Evolutionary conservation across 805 yeast genomes (phyloP).

Genomic region (Hyphopichia homilentoma): DNA sequence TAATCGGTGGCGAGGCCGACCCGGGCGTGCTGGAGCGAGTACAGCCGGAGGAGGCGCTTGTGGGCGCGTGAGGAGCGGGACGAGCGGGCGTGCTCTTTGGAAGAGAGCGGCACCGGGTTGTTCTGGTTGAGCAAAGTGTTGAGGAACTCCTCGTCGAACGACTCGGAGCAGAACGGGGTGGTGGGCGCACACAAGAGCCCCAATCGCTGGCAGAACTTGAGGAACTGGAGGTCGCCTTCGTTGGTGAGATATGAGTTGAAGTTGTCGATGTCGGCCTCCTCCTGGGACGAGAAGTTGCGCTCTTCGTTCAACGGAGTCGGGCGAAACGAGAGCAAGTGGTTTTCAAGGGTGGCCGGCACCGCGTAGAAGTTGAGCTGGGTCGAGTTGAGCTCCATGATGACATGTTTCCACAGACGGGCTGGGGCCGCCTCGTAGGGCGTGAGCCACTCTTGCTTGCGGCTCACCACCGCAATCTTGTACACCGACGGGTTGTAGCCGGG

Average conservation of each 20-base stretch:
- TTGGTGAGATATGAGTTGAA: conserved; percentile 19
- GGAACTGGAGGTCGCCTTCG: conserved; percentile 25
- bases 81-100: neutral
- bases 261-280: conserved; percentile 6
- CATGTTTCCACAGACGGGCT: conserved; percentile 65
- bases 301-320: conserved; percentile 8
- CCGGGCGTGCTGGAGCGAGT: conserved; percentile 78
- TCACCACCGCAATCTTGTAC: conserved; percentile 51
- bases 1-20: conserved; percentile 87
- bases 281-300: conserved; percentile 7
- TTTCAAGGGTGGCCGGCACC: conserved; percentile 30
- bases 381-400: conserved; percentile 73
- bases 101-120: conserved; percentile 1
- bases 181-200: conserved; percentile 10
- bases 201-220: conserved; percentile 18
- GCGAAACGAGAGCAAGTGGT: conserved; percentile 18
- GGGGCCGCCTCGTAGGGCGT: conserved; percentile 73
- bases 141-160: conserved; percentile 1
- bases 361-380: conserved; percentile 76
- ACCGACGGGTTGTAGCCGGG: conserved; percentile 71
- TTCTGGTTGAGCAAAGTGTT: conserved; percentile 2
- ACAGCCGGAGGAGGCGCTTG: conserved; percentile 51
- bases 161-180: neutral
- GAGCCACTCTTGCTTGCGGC: conserved; percentile 70
- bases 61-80: conserved; percentile 3